These are phyloP conservation scores for Rhodofomes roseus DNA, from an alignment of 1,284 basidiomycete genomes.

Conservation along the genomic window DNA sequence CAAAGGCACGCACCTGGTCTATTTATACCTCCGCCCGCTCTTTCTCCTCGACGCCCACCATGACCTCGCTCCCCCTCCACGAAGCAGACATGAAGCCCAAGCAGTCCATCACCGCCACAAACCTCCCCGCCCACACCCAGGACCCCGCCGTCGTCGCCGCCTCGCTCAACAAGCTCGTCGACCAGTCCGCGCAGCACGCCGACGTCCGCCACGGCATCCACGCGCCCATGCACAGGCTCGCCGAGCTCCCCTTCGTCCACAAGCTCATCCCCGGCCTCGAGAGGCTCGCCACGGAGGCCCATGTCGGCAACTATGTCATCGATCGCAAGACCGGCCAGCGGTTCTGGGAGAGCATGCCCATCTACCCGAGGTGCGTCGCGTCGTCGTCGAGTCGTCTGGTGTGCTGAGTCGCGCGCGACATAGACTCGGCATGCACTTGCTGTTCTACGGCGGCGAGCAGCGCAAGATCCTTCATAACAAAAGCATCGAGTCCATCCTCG, in stretches of 20 bases:
- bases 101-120: conserved; percentile 24
- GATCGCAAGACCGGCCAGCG: conserved; percentile 56
- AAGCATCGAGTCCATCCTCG: conserved; percentile 56
- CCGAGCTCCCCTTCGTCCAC: conserved; percentile 37
- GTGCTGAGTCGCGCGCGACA: background rate
- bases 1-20: background rate
- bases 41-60: conserved; percentile 4
- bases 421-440: conserved; percentile 73
- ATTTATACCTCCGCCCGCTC: background rate
- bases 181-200: conserved; percentile 33
- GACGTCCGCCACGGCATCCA: conserved; percentile 44
- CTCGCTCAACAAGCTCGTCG: conserved; percentile 40
- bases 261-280: conserved; percentile 53
- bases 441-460: conserved; percentile 62
- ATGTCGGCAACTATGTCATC: conserved; percentile 66
- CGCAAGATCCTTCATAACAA: conserved; percentile 51
- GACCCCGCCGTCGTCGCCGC: conserved; percentile 17
- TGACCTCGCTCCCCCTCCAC: conserved; percentile 16
- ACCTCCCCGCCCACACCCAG: conserved; percentile 21
- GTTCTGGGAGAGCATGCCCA: conserved; percentile 79
- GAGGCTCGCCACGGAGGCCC: conserved; percentile 46
- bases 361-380: conserved; percentile 52
- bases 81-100: conserved; percentile 23
- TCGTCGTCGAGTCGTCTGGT: background rate
- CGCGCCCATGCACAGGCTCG: conserved; percentile 28